These are phyloP conservation scores for Phanerochaete carnosa DNA, from an alignment of 768 basidiomycete genomes.

Conservation along the genomic window DNA sequence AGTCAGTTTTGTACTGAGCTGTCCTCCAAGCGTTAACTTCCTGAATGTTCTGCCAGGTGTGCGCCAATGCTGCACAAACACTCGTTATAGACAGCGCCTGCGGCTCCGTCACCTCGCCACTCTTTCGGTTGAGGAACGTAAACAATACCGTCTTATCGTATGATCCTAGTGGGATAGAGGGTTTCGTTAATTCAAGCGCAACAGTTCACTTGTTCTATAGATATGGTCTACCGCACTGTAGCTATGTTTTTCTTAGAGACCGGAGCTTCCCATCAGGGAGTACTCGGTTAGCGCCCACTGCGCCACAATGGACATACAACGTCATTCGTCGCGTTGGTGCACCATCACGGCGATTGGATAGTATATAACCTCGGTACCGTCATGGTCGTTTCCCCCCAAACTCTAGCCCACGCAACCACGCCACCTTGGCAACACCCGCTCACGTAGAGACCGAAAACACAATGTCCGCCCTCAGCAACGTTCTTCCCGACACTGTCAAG, in stretches of 20 bases:
- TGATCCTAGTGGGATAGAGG: slow-evolving; percentile 7
- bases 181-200: too few species aligned
- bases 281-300: not conserved
- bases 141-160: slow-evolving; percentile 17
- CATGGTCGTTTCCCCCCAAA: not conserved
- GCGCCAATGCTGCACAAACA: slow-evolving; percentile 52
- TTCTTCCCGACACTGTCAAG: slow-evolving; percentile 23
- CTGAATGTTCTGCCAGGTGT: slow-evolving; percentile 28
- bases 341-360: not conserved
- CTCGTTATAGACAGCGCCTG: slow-evolving; percentile 51
- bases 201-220: too few species aligned
- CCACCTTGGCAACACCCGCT: not conserved
- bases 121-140: slow-evolving; percentile 13
- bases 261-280: too few species aligned
- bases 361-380: not conserved
- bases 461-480: slow-evolving; percentile 17
- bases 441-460: not conserved
- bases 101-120: slow-evolving; percentile 32
- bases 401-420: not conserved
- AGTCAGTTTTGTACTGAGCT: not conserved
- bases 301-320: not conserved
- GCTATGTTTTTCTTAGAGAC: too few species aligned
- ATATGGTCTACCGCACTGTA: not conserved
- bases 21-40: not conserved
- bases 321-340: not conserved